phyloP scores from a whole-genome alignment of 2,329 filamentous ascomycete genomes.

The Talaromyces amestolkiae region DNA sequence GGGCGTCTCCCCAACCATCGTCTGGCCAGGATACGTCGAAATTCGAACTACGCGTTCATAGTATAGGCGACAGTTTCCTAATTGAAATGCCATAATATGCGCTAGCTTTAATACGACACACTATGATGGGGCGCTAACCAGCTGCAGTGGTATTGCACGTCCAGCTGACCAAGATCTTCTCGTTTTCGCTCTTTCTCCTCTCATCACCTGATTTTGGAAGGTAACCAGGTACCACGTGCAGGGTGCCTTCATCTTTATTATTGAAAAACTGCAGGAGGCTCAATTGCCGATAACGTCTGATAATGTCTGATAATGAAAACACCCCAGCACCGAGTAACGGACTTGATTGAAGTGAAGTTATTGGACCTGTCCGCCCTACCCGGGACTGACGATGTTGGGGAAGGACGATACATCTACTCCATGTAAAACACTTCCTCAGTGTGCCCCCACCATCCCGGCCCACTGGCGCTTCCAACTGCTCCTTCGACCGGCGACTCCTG shows the following conservation, averaged over 20 bases:
- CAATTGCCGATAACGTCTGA: neutral
- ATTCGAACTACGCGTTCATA: neutral
- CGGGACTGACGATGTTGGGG: neutral
- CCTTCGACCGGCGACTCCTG: slow-evolving; percentile 43
- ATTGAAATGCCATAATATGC: neutral
- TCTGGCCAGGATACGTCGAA: neutral
- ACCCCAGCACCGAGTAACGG: neutral
- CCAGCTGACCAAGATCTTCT: slow-evolving; percentile 4
- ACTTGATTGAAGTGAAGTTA: neutral
- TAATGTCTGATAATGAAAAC: neutral
- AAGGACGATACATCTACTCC: slow-evolving; percentile 18
- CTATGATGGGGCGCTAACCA: neutral
- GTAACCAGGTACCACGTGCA: neutral
- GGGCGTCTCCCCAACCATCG: slow-evolving; percentile 15
- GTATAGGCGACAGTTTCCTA: neutral
- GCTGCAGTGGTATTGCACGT: neutral
- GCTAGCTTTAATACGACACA: neutral
- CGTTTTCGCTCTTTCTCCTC: slow-evolving; percentile 1
- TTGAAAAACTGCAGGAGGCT: neutral
- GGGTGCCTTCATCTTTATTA: neutral
- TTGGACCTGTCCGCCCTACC: neutral
- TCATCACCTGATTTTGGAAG: neutral
- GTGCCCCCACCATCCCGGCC: slow-evolving; percentile 38
- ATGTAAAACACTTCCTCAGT: slow-evolving; percentile 37
- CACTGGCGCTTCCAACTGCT: slow-evolving; percentile 32